phyloP scores from a whole-genome alignment of 2,329 filamentous ascomycete genomes.

The Gaeumannomyces sp. region DNA sequence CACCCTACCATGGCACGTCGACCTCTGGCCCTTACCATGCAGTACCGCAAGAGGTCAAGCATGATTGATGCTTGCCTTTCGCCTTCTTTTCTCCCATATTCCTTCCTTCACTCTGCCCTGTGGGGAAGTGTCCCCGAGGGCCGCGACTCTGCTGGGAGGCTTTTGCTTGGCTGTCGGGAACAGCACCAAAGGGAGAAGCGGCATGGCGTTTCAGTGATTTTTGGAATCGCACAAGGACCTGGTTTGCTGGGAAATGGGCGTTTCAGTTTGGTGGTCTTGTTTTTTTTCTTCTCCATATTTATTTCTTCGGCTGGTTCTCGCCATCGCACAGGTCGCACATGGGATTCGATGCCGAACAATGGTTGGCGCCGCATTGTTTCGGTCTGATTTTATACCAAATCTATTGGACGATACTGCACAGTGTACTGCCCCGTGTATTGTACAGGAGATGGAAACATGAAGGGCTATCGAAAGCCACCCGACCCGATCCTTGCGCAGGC shows the following conservation, averaged over 20 bases:
- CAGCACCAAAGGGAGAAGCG: neutral
- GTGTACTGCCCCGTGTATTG: neutral
- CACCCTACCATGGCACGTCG: conserved; percentile 3
- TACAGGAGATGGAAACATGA: neutral
- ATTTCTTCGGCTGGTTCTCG: neutral
- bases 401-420: neutral
- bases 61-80: conserved; percentile 15
- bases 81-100: neutral
- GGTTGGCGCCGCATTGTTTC: neutral
- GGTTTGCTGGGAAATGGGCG: neutral
- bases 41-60: conserved; percentile 16
- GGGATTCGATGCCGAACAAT: neutral
- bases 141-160: no score
- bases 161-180: neutral
- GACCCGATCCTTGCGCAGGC: no score
- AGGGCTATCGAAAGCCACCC: neutral
- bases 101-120: neutral
- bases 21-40: conserved; percentile 7
- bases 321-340: neutral
- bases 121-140: neutral
- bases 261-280: neutral
- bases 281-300: neutral
- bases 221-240: neutral
- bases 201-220: neutral
- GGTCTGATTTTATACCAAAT: neutral